These are phyloP conservation scores for Tarenaya hassleriana DNA, from an alignment of 345 rosid genomes.

Conservation along the genomic window DNA sequence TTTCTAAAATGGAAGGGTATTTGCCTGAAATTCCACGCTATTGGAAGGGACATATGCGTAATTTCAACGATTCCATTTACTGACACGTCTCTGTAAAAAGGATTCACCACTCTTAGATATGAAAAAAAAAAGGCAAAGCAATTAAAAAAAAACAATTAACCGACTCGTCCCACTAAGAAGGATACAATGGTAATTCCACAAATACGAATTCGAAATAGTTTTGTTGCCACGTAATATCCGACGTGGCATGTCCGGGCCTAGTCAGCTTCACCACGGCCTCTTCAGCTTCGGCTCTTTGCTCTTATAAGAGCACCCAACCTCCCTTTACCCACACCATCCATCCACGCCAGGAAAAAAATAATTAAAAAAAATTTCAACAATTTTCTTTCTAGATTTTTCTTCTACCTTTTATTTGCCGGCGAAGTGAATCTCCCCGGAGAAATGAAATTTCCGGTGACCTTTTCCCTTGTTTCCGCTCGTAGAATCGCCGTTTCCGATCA, in stretches of 20 bases:
- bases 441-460: conserved; percentile 40
- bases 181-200: conserved; percentile 10
- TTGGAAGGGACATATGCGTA: conserved; percentile 24
- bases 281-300: conserved; percentile 20
- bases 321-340: conserved; percentile 25
- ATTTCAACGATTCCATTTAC: conserved; percentile 8
- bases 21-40: conserved; percentile 24
- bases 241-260: conserved; percentile 24
- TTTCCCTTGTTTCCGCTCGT: conserved; percentile 24
- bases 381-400: conserved; percentile 8
- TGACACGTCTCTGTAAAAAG: conserved; percentile 31
- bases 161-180: conserved; percentile 13
- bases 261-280: conserved; percentile 32
- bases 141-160: not conserved
- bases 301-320: conserved; percentile 32
- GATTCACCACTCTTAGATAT: conserved; percentile 23
- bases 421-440: conserved; percentile 37
- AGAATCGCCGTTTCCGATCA: conserved; percentile 54
- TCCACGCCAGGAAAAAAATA: conserved; percentile 17
- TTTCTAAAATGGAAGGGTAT: conserved; percentile 16
- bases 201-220: not conserved
- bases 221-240: conserved; percentile 13
- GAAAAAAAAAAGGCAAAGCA: conserved; percentile 11
- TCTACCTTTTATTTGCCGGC: conserved; percentile 25
- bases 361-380: not conserved